A percentile compares a stretch with the other conserved stretches of the same genome.
These are phyloP conservation scores for Erodium texanum DNA, from an alignment of 441 rosid species.

Conservation along the genomic window DNA sequence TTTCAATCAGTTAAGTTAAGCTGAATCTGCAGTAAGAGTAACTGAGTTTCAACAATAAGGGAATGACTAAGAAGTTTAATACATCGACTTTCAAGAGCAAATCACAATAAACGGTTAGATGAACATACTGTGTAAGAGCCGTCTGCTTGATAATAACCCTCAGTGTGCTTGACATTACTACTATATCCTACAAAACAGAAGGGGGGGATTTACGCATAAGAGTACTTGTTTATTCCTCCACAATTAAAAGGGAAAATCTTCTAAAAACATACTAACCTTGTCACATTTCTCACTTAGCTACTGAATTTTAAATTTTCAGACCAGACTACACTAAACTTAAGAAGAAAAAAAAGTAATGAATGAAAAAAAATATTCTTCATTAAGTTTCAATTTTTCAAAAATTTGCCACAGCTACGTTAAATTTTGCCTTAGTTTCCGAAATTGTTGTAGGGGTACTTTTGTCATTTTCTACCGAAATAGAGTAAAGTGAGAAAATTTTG, in stretches of 20 bases:
- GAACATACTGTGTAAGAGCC: conserved; percentile 30
- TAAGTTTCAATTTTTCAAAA: too few relatives aligned
- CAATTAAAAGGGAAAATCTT: not conserved
- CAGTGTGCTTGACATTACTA: conserved; percentile 25
- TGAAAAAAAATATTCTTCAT: too few relatives aligned
- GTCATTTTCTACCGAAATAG: too few relatives aligned
- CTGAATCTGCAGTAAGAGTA: not conserved
- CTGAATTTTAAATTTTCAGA: too few relatives aligned
- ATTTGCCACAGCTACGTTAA: too few relatives aligned
- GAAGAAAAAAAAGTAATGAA: too few relatives aligned
- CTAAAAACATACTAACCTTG: too few relatives aligned
- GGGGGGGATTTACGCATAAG: not conserved
- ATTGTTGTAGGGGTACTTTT: too few relatives aligned
- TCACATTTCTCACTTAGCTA: too few relatives aligned
- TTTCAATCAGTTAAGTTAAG: conserved; percentile 15
- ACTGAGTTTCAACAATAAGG: not conserved
- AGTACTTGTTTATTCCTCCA: not conserved
- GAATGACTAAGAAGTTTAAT: not conserved
- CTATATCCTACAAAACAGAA: conserved; percentile 29
- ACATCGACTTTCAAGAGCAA: not conserved
- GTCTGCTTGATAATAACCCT: conserved; percentile 31
- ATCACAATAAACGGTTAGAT: not conserved
- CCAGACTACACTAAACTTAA: too few relatives aligned
- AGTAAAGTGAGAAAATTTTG: too few relatives aligned
- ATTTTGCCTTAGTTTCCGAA: too few relatives aligned